Conservation (phyloP, 192 early-diverging fungal genomes). For the Podila epicladia region DNA sequence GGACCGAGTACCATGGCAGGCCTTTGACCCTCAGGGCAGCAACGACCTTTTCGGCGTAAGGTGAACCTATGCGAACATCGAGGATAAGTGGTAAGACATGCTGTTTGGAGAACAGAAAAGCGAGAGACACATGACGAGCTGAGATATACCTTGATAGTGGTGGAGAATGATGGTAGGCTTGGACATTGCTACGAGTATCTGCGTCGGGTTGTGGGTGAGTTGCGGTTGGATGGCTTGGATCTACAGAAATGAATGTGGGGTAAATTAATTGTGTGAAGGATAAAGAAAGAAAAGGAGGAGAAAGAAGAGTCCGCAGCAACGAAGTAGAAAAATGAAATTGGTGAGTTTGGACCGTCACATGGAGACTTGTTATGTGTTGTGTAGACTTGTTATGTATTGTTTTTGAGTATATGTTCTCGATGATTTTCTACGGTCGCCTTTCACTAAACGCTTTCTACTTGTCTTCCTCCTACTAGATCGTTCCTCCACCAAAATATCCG, state of each 20-base stretch:
- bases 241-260: background rate
- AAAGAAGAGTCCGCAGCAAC: background rate
- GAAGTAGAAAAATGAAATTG: no score
- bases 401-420: no score
- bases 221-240: background rate
- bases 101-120: background rate
- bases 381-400: no score
- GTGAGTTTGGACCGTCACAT: no score
- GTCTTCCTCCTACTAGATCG: no score
- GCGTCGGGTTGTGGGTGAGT: no score
- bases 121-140: no score
- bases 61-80: slow-evolving; percentile 16
- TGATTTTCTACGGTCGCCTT: background rate
- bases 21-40: slow-evolving; percentile 48
- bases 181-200: slow-evolving; percentile 11
- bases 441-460: no score
- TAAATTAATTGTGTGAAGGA: background rate
- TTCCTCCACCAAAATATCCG: no score
- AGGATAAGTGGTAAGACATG: no score
- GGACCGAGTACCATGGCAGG: slow-evolving; percentile 47
- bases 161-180: slow-evolving; percentile 27
- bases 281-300: background rate
- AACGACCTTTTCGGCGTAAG: slow-evolving; percentile 44
- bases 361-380: no score
- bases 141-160: slow-evolving; percentile 16